Conservation (phyloP, 2,329 filamentous ascomycete genomes). For the Apiospora pterosperma region DNA sequence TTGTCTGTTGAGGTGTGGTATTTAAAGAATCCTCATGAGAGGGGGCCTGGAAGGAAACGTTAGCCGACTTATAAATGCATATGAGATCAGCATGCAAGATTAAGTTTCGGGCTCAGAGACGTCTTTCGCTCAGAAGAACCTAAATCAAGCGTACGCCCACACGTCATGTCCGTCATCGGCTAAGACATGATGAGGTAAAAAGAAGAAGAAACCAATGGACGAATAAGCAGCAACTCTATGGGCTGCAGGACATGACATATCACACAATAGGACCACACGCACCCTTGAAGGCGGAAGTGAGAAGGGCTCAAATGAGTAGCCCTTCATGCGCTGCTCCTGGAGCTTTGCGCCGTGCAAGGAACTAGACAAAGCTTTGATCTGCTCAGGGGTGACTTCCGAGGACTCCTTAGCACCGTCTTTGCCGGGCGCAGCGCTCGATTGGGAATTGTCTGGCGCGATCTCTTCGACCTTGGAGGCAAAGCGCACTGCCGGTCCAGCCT, state of each 20-base stretch:
- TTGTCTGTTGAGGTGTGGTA: conserved; percentile 60
- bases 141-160: neutral
- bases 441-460: conserved; percentile 5
- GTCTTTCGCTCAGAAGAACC: neutral
- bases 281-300: conserved; percentile 83
- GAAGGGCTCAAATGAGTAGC: conserved; percentile 86
- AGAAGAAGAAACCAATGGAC: neutral
- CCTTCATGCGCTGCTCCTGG: conserved; percentile 79
- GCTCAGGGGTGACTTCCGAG: conserved; percentile 50
- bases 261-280: conserved; percentile 36
- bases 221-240: neutral
- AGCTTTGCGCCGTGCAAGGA: conserved; percentile 71
- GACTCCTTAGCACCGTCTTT: conserved; percentile 23
- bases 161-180: conserved; percentile 4
- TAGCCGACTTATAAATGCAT: neutral
- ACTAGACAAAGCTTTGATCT: conserved; percentile 69
- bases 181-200: neutral
- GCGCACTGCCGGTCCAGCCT: conserved; percentile 9
- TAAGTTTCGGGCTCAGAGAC: neutral
- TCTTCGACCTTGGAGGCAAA: conserved; percentile 13
- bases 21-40: conserved; percentile 59
- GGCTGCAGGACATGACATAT: neutral
- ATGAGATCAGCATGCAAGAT: conserved; percentile 14
- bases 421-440: conserved; percentile 18
- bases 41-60: conserved; percentile 40